Percentiles rank a stretch among this genome's conserved stretches.
Evolutionary conservation across 768 basidiomycete species (phyloP).

Genomic region (Zangia roseola): DNA sequence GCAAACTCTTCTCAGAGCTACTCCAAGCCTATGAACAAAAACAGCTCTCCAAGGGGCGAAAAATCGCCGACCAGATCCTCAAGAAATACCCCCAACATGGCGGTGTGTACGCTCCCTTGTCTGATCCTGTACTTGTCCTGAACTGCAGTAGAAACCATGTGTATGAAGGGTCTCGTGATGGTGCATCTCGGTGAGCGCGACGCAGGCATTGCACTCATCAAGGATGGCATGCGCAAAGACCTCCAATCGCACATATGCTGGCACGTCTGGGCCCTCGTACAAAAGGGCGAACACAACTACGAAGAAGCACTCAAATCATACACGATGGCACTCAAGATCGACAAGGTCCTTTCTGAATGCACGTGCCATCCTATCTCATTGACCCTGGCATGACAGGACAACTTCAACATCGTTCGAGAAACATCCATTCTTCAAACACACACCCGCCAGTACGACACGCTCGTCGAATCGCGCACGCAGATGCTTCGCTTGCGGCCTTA

Average conservation of each 20-base stretch:
- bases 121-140: not conserved
- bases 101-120: conserved; percentile 51
- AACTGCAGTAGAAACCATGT: conserved; percentile 72
- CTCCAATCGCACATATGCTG: conserved; percentile 92
- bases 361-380: not conserved
- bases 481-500: conserved; percentile 80
- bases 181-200: conserved; percentile 78
- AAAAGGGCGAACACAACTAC: conserved; percentile 93
- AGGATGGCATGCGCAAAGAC: conserved; percentile 80
- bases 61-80: conserved; percentile 89
- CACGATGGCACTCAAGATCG: conserved; percentile 82
- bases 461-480: conserved; percentile 80
- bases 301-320: conserved; percentile 94
- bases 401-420: conserved; percentile 90
- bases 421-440: conserved; percentile 88
- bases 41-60: conserved; percentile 85
- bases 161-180: conserved; percentile 92
- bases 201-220: conserved; percentile 79
- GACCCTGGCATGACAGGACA: conserved; percentile 57
- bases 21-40: conserved; percentile 85
- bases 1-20: conserved; percentile 81
- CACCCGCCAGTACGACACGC: conserved; percentile 71
- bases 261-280: conserved; percentile 96
- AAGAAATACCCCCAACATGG: conserved; percentile 97
- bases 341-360: conserved; percentile 57